Evolutionary conservation across 257 asterid species (phyloP), one percentile per base, ranked within the genome.

Genomic region (Solanum paucissectum): DNA sequence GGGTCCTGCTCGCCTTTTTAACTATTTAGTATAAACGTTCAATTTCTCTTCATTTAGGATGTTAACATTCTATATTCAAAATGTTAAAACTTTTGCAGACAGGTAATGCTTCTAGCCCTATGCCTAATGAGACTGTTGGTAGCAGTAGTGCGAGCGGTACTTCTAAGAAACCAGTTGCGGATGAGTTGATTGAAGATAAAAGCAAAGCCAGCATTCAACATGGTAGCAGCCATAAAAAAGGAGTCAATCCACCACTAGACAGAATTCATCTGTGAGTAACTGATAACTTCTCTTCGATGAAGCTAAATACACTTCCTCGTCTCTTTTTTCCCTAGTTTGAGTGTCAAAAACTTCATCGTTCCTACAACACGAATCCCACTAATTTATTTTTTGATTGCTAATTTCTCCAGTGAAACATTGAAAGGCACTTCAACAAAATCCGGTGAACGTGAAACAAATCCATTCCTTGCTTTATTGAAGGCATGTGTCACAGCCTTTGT

Each of bases 191-290:
- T 84, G 87, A 87, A 87, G 88, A 46, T 32, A 87, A 87, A 83
- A 87, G 84, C 75, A 90, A 88, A 74, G 33, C 87, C 13, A 86
- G 25, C 21, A 71, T 64, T 38, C 92, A 89, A 74, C 89, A 87
- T 42, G 89, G 88, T 60, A 88, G 87, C 88, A 87, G 81, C 90
- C 73, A 64, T 55, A 85, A 84, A 36, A 87, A 91, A 85, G 90
- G 88, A 86, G 83, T 74, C 89, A 87, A 86, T 82, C 90, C 92
- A 44, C 87, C 86, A 12, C 89, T 96, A 40, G 92, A 95, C 89
- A 91, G 94, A 91, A 92, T 92, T 83, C 93, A 91, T 85, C 95
- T 91, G 98, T 95, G 93, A 91, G 98, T 90, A 52, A 42, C 29
- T 33, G 3, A 52, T 12, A 25, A 38, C 37, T 72, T 33, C 40